Evolutionary conservation across 2,329 filamentous ascomycete genomes (phyloP).

Genomic region (Arthrobotrys conoides): DNA sequence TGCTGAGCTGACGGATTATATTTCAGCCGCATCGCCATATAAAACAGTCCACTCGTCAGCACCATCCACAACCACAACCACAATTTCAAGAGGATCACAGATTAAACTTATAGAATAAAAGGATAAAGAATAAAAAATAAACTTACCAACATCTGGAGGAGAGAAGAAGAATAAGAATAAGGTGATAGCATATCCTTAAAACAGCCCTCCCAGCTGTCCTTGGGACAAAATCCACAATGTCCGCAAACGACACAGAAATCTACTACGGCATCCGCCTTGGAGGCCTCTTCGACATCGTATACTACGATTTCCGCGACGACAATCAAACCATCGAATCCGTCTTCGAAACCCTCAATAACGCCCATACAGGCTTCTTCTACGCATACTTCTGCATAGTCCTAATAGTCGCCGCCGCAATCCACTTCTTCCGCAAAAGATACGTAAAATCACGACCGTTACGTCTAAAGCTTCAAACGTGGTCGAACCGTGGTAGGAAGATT

Average conservation of each 20-base stretch:
- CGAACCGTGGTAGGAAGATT: slow-evolving; percentile 29
- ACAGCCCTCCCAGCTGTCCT: background rate
- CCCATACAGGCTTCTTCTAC: slow-evolving; percentile 59
- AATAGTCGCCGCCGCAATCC: slow-evolving; percentile 29
- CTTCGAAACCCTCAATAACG: slow-evolving; percentile 58
- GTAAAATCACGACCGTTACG: slow-evolving; percentile 37
- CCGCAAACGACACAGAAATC: slow-evolving; percentile 51
- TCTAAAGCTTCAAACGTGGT: slow-evolving; percentile 22
- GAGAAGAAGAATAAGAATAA: background rate
- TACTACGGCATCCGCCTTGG: slow-evolving; percentile 58
- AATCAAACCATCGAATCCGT: slow-evolving; percentile 57
- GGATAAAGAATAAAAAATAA: too few species aligned
- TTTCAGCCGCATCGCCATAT: slow-evolving; percentile 52
- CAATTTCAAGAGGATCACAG: too few species aligned
- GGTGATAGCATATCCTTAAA: too few species aligned
- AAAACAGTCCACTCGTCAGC: background rate
- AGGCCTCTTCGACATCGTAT: slow-evolving; percentile 47
- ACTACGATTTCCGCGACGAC: slow-evolving; percentile 52
- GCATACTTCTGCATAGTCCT: slow-evolving; percentile 51
- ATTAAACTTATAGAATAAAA: too few species aligned
- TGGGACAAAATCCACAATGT: slow-evolving; percentile 3
- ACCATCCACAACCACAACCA: background rate
- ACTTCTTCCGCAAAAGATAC: slow-evolving; percentile 54
- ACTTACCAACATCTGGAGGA: too few species aligned
- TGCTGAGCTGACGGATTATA: background rate